These are phyloP conservation scores for Parasarocladium wereldwijsianum DNA, from an alignment of 2,329 filamentous ascomycete species.

Conservation along the genomic window DNA sequence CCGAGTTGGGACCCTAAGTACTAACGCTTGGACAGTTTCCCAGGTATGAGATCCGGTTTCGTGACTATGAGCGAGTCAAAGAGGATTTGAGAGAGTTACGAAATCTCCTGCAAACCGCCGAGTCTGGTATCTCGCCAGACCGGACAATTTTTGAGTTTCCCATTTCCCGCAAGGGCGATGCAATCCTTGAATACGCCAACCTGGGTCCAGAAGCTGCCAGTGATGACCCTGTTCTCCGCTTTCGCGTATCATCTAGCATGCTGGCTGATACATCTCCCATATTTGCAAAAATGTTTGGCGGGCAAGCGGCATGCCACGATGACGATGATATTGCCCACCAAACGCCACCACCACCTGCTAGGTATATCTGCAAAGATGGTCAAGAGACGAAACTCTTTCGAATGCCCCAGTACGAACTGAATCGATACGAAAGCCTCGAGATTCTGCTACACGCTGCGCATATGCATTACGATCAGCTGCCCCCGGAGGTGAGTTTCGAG, in stretches of 20 bases:
- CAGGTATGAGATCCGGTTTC: slow-evolving; percentile 30
- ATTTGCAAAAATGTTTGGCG: slow-evolving; percentile 32
- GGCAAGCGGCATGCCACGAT: slow-evolving; percentile 18
- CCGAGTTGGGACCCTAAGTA: slow-evolving; percentile 3
- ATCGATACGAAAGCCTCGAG: slow-evolving; percentile 24
- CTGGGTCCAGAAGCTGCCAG: slow-evolving; percentile 14
- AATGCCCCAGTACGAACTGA: slow-evolving; percentile 36
- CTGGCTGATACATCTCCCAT: slow-evolving; percentile 35
- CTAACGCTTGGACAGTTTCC: slow-evolving; percentile 17
- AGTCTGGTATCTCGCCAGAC: slow-evolving; percentile 24
- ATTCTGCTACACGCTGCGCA: slow-evolving; percentile 36
- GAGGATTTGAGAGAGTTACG: slow-evolving; percentile 24
- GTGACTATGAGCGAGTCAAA: slow-evolving; percentile 29
- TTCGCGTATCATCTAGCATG: slow-evolving; percentile 35
- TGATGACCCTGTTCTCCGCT: slow-evolving; percentile 26
- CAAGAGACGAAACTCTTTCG: slow-evolving; percentile 30
- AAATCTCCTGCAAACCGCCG: slow-evolving; percentile 23
- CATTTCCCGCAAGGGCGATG: slow-evolving; percentile 30
- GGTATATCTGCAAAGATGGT: slow-evolving; percentile 26
- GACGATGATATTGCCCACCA: slow-evolving; percentile 20
- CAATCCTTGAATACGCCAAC: slow-evolving; percentile 37
- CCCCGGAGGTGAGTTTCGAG: slow-evolving; percentile 29
- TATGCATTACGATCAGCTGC: slow-evolving; percentile 30
- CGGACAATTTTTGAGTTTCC: slow-evolving; percentile 24
- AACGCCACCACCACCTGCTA: slow-evolving; percentile 19